These are phyloP conservation scores for Pleurotus djamor DNA, from an alignment of 768 basidiomycete genomes.

Conservation along the genomic window DNA sequence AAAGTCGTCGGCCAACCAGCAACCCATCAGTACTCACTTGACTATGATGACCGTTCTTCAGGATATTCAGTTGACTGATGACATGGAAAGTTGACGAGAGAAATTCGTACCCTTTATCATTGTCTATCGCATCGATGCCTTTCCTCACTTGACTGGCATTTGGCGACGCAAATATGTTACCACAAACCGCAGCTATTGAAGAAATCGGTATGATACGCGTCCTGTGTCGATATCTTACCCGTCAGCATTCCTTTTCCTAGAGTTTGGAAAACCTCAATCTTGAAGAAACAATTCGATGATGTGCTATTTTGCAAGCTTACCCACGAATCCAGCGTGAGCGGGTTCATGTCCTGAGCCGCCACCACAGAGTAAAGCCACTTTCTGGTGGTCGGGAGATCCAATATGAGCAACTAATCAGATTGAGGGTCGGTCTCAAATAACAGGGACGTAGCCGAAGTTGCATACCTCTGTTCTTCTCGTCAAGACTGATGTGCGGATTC, in stretches of 20 bases:
- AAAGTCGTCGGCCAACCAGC: slow-evolving; percentile 1
- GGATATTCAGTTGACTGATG: neutral
- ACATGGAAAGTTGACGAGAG: neutral
- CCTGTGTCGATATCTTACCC: slow-evolving; percentile 32
- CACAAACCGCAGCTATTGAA: slow-evolving; percentile 70
- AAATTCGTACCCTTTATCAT: slow-evolving; percentile 60
- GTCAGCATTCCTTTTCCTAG: slow-evolving; percentile 77
- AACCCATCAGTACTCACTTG: slow-evolving; percentile 45
- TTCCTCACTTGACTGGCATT: slow-evolving; percentile 81
- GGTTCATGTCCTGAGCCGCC: slow-evolving; percentile 93
- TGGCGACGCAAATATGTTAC: slow-evolving; percentile 89
- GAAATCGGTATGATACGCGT: neutral
- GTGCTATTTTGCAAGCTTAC: slow-evolving; percentile 30
- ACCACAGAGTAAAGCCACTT: slow-evolving; percentile 79
- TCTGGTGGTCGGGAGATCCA: slow-evolving; percentile 51
- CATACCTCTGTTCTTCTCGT: slow-evolving; percentile 69
- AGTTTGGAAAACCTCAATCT: too few relatives aligned
- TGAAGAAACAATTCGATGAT: too few relatives aligned
- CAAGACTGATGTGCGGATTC: slow-evolving; percentile 73
- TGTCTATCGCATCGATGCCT: slow-evolving; percentile 75
- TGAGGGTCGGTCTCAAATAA: neutral
- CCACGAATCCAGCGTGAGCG: slow-evolving; percentile 87
- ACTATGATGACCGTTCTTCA: slow-evolving; percentile 77
- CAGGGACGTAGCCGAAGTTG: neutral
- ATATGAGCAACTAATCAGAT: slow-evolving; percentile 58